Evolutionary conservation across 2,329 filamentous ascomycete genomes (phyloP).

Genomic region (Penicillium sp.): DNA sequence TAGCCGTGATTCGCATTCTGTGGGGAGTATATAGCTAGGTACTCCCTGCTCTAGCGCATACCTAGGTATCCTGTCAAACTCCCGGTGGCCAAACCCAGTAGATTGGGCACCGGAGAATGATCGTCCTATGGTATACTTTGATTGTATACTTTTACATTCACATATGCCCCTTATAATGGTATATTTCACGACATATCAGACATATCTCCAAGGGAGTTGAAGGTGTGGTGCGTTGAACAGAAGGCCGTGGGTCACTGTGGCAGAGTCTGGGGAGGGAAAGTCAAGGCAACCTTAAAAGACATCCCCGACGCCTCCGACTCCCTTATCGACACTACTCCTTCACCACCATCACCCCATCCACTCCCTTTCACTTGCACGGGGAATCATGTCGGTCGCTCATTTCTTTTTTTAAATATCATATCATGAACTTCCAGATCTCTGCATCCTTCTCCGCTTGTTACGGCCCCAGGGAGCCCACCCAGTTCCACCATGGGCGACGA

Average conservation of each 20-base stretch:
- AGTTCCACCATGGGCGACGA: constrained; percentile 46
- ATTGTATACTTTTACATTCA: neutral
- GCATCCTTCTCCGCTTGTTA: constrained; percentile 28
- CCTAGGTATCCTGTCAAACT: neutral
- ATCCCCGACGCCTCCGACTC: constrained; percentile 1
- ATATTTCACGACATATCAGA: neutral
- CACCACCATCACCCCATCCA: neutral
- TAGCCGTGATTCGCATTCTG: neutral
- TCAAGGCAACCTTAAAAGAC: neutral
- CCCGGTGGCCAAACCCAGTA: neutral
- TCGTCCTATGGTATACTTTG: neutral
- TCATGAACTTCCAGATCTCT: constrained; percentile 37
- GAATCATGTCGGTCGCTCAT: constrained; percentile 33
- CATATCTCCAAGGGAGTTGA: no score
- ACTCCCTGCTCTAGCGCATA: neutral
- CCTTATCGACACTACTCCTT: neutral
- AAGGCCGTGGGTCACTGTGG: neutral
- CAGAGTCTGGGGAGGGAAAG: neutral
- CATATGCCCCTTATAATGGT: neutral
- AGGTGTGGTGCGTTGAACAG: neutral
- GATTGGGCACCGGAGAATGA: constrained; percentile 1
- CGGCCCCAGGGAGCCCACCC: constrained; percentile 32
- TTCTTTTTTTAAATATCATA: constrained; percentile 27
- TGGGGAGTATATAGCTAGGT: neutral
- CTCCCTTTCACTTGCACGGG: neutral